Conservation (phyloP, 2,329 filamentous ascomycete species). For the Monilinia fructicola region DNA sequence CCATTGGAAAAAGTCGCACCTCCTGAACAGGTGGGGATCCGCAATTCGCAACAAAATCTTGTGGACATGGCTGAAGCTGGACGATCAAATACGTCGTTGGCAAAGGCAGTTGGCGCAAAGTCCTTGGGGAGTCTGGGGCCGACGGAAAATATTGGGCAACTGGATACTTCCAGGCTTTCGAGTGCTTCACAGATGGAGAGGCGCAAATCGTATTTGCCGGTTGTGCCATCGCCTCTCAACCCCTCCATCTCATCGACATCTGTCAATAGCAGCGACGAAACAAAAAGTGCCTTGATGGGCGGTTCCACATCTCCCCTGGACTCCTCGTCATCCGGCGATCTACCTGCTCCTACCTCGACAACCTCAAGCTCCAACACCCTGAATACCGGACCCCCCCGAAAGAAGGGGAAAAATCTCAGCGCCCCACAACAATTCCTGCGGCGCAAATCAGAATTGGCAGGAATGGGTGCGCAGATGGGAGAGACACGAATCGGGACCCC, state of each 20-base stretch:
- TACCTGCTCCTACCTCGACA: constrained; percentile 7
- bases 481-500: constrained; percentile 25
- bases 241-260: constrained; percentile 28
- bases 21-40: constrained; percentile 17
- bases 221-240: constrained; percentile 40
- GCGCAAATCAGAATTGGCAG: constrained; percentile 29
- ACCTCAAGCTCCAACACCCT: constrained; percentile 21
- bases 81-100: constrained; percentile 20
- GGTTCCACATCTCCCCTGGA: constrained; percentile 25
- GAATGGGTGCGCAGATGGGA: constrained; percentile 21
- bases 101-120: constrained; percentile 5
- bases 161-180: constrained; percentile 16
- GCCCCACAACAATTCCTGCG: constrained; percentile 30
- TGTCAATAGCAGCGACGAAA: constrained; percentile 26
- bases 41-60: constrained; percentile 9
- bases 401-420: constrained; percentile 27
- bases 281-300: constrained; percentile 10
- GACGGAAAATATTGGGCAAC: constrained; percentile 15
- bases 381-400: background rate
- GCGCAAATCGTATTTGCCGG: constrained; percentile 34
- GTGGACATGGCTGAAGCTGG: constrained; percentile 24
- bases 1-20: constrained; percentile 23
- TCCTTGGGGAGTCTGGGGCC: background rate
- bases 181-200: constrained; percentile 21
- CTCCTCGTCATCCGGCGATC: constrained; percentile 30